These are phyloP conservation scores for Magnusiomyces sp. DNA, from an alignment of 1,139 yeast genomes.

Conservation along the genomic window DNA sequence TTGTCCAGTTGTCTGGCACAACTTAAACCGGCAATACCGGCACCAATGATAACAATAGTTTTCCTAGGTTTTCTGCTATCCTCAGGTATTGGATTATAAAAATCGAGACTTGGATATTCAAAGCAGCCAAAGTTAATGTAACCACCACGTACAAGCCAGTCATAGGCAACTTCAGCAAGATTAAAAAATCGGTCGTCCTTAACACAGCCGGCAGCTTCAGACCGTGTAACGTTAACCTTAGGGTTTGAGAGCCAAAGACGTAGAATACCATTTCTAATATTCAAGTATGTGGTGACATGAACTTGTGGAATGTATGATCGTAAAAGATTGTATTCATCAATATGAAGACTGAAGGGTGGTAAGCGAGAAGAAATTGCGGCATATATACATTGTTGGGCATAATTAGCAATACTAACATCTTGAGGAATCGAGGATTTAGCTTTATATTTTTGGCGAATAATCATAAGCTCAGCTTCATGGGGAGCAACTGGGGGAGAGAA, in stretches of 20 bases:
- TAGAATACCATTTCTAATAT: conserved; percentile 36
- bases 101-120: conserved; percentile 22
- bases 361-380: conserved; percentile 38
- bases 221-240: conserved; percentile 33
- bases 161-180: conserved; percentile 38
- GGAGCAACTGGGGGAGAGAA: conserved; percentile 13
- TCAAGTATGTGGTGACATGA: conserved; percentile 37
- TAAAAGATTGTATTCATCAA: conserved; percentile 32
- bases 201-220: conserved; percentile 40
- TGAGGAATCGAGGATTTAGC: conserved; percentile 36
- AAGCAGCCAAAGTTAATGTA: conserved; percentile 39
- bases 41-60: conserved; percentile 35
- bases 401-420: conserved; percentile 30
- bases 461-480: conserved; percentile 15
- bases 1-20: conserved; percentile 37
- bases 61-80: conserved; percentile 30
- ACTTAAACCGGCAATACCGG: conserved; percentile 38
- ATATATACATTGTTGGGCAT: conserved; percentile 35
- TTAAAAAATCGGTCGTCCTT: conserved; percentile 34
- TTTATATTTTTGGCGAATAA: conserved; percentile 28
- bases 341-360: conserved; percentile 32
- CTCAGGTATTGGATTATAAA: conserved; percentile 16
- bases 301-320: conserved; percentile 29
- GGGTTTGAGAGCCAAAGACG: conserved; percentile 40
- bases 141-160: conserved; percentile 37